Conservation (phyloP, 1,284 basidiomycete species). For the Trichosporon inkin region DNA sequence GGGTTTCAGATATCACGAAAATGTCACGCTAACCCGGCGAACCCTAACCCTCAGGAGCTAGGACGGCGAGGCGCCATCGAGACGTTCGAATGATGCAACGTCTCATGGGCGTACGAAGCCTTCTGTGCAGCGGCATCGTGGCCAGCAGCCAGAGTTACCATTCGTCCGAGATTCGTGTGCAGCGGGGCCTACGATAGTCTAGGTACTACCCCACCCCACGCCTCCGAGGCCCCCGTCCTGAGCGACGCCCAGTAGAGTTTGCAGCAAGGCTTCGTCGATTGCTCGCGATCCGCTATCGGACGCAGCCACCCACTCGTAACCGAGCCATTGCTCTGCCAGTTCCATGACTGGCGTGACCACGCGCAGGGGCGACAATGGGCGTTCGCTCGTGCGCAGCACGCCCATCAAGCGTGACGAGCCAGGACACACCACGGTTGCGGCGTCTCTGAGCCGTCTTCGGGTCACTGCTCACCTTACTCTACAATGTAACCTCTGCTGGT, state of each 20-base stretch:
- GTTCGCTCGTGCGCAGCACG: neutral
- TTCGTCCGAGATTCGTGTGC: neutral
- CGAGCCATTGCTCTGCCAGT: neutral
- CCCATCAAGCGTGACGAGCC: neutral
- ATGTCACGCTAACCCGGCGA: conserved; percentile 3
- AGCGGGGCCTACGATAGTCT: neutral
- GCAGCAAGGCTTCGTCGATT: conserved; percentile 3
- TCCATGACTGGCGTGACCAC: too few species aligned
- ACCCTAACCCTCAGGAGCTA: neutral
- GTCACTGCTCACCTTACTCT: neutral
- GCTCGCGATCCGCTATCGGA: neutral
- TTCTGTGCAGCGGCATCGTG: neutral
- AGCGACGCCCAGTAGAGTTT: neutral
- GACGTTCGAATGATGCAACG: neutral
- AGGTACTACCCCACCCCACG: neutral
- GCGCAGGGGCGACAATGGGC: too few species aligned
- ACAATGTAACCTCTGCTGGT: neutral
- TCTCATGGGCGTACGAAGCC: neutral
- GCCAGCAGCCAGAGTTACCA: neutral
- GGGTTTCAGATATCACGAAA: conserved; percentile 4
- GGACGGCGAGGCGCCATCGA: neutral
- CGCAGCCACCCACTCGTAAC: neutral
- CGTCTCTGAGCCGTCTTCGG: conserved; percentile 4
- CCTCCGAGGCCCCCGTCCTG: neutral
- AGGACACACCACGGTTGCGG: conserved; percentile 1